Evolutionary conservation across 805 yeast genomes (phyloP), one percentile per base, ranked within the genome.

Genomic region (Lachancea nothofagi): DNA sequence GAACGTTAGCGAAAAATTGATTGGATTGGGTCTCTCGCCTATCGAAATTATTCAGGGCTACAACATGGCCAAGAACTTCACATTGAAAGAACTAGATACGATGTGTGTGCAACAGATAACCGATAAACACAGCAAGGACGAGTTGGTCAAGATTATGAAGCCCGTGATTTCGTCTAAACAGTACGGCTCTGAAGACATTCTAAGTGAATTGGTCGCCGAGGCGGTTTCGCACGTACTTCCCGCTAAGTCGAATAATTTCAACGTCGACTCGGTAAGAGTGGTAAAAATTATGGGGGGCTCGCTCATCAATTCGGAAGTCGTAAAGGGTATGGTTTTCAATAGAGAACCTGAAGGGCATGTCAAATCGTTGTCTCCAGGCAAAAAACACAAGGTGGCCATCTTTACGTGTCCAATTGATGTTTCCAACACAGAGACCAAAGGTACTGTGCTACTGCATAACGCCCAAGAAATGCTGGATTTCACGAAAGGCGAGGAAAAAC

Each of bases 241-340:
- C 50, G 55, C 54, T n/a, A 43, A 44, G 27, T 45, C 48, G 5
- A 47, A 54, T 29, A 54, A 43, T 27, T 93, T 93, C 73, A 93
- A 89, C 61, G 93, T 90, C 41, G 98, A 93, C 61, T 83, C 89
- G 43, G 76, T 93, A 46, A 79, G 98, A 61, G 96, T 93, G 13
- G 98, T 93, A 38, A 93, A 93, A 67, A 83, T 93, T 51, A 86
- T 93, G 96, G 98, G 98, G 45, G 73, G 94, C 13, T 72, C 89
- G 38, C 70, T 93, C 51, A 65, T 69, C 26, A 72, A 73, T 52
- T 83, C 95, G 9, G 74, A 74, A 54, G 97, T 93, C 38, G 71
- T 93, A 48, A 86, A 84, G 65, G 98, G 98, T 51, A 93, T 93
- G 98, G 96, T 93, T 27, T 90, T 93, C 74, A 95, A 95, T 50